These are phyloP conservation scores for Zea mays DNA, from an alignment of 176 grass and related monocot species.

Conservation along the genomic window Zm-B73-REFERENCE-NAM-5.0 NC_050104.1:156280501-156281000, in stretches of 20 bases:
- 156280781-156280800: slow-evolving; percentile 55
- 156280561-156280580: slow-evolving; percentile 49
- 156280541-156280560: slow-evolving; percentile 33
- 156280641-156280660: slow-evolving; percentile 48
- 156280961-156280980: slow-evolving; percentile 45
- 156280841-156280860: slow-evolving; percentile 52
- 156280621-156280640: slow-evolving; percentile 41
- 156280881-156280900: slow-evolving; percentile 43
- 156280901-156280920: slow-evolving; percentile 45
- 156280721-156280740: slow-evolving; percentile 63
- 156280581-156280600: slow-evolving; percentile 50
- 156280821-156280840: slow-evolving; percentile 44
- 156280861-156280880: slow-evolving; percentile 26
- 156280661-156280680: slow-evolving; percentile 75
- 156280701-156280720: slow-evolving; percentile 51
- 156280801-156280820: slow-evolving; percentile 53
- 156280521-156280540: slow-evolving; percentile 49
- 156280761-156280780: slow-evolving; percentile 66
- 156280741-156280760: slow-evolving; percentile 97
- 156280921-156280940: slow-evolving; percentile 48
- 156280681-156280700: slow-evolving; percentile 79
- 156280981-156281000: slow-evolving; percentile 45
- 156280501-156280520: slow-evolving; percentile 47
- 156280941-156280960: slow-evolving; percentile 51
- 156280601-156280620: slow-evolving; percentile 45